A percentile compares a stretch with the other conserved stretches of the same genome.
Conservation (phyloP, 495 filamentous ascomycete species). For the Parachaetomium inaequale region DNA sequence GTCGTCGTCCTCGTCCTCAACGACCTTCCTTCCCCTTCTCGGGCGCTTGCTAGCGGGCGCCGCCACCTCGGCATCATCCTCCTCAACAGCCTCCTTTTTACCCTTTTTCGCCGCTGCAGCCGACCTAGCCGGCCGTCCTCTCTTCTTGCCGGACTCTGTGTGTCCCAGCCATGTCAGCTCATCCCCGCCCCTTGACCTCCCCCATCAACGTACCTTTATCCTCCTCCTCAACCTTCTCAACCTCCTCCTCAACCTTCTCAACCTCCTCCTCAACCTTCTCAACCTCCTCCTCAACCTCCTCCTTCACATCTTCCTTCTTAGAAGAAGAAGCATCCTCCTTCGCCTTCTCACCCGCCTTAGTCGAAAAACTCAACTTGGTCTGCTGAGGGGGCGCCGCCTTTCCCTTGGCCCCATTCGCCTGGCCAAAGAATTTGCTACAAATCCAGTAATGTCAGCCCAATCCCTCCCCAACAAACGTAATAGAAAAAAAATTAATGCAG, state of each 20-base stretch:
- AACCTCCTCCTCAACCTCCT: slow-evolving; percentile 29
- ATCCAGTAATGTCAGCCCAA: slow-evolving; percentile 8
- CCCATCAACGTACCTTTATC: slow-evolving; percentile 29
- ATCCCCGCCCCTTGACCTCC: background rate
- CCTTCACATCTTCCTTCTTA: slow-evolving; percentile 18
- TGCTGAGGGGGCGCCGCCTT: slow-evolving; percentile 62
- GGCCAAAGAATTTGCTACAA: slow-evolving; percentile 66
- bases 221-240: slow-evolving; percentile 26
- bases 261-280: slow-evolving; percentile 28
- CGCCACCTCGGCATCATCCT: slow-evolving; percentile 46
- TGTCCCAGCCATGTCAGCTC: background rate
- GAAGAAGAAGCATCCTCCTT: slow-evolving; percentile 8
- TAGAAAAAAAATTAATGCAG: background rate
- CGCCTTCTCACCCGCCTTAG: slow-evolving; percentile 35
- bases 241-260: slow-evolving; percentile 31
- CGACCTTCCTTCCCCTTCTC: slow-evolving; percentile 37
- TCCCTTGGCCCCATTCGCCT: slow-evolving; percentile 50
- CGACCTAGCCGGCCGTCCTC: slow-evolving; percentile 17
- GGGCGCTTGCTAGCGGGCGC: slow-evolving; percentile 54
- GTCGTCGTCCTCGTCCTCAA: slow-evolving; percentile 45
- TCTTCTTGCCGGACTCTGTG: slow-evolving; percentile 43
- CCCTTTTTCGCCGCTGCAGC: slow-evolving; percentile 9
- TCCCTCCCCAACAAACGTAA: background rate
- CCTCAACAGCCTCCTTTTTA: slow-evolving; percentile 27
- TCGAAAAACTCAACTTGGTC: slow-evolving; percentile 66